These are phyloP conservation scores for Daldinia caldariorum DNA, from an alignment of 495 filamentous ascomycete species.

Conservation along the genomic window DNA sequence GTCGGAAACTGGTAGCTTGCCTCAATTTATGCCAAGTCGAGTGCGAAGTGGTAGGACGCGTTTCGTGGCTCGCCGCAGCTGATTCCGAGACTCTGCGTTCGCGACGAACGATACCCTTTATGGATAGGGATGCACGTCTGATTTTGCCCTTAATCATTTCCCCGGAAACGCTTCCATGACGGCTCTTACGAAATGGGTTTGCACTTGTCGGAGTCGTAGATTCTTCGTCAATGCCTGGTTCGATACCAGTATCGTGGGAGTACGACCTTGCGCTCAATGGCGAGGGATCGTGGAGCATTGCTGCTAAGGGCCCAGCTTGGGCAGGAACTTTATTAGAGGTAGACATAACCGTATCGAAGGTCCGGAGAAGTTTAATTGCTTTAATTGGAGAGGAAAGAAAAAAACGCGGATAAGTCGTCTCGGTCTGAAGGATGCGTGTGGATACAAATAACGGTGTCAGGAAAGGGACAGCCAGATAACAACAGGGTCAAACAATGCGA, in stretches of 20 bases:
- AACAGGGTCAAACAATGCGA: constrained; percentile 7
- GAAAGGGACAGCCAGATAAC: not conserved
- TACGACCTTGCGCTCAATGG: constrained; percentile 42
- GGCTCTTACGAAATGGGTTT: constrained; percentile 28
- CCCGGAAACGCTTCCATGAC: constrained; percentile 51
- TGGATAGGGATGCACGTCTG: constrained; percentile 61
- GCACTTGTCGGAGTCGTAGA: constrained; percentile 29
- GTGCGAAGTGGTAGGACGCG: constrained; percentile 59
- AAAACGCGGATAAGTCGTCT: constrained; percentile 1
- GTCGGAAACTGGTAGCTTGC: constrained; percentile 60
- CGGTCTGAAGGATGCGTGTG: not conserved
- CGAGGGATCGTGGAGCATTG: constrained; percentile 33
- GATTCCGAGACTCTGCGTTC: constrained; percentile 58
- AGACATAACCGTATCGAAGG: constrained; percentile 31
- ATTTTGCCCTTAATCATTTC: constrained; percentile 56
- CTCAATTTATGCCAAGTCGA: constrained; percentile 59
- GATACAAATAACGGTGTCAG: not conserved
- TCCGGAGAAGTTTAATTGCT: not conserved
- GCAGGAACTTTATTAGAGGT: constrained; percentile 28
- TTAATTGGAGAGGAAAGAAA: not conserved
- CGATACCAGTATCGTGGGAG: constrained; percentile 43
- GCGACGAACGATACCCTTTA: constrained; percentile 58
- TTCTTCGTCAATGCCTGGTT: constrained; percentile 34
- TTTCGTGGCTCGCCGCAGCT: constrained; percentile 45
- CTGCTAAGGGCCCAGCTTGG: constrained; percentile 20